Conservation (phyloP, 345 rosid species). For the Moricandia moricandioides region DNA sequence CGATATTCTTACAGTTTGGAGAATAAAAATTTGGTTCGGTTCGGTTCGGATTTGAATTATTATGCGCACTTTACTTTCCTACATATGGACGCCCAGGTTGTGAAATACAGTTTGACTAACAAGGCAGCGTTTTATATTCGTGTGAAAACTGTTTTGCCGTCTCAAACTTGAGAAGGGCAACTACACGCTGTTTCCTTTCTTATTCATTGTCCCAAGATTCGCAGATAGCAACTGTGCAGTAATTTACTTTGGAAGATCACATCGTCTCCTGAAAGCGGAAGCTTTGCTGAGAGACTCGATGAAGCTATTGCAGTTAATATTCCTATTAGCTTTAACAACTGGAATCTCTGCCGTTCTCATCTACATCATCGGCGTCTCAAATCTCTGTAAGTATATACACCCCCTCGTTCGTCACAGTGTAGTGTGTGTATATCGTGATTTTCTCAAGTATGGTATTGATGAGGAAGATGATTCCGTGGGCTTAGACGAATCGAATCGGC, state of each 20-base stretch:
- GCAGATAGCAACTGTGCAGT: constrained; percentile 13
- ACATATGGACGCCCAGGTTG: too few species aligned
- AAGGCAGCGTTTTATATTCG: constrained; percentile 2
- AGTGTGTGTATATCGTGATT: neutral
- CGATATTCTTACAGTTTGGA: too few species aligned
- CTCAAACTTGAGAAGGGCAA: neutral
- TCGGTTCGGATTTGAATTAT: too few species aligned
- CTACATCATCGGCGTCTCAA: constrained; percentile 74
- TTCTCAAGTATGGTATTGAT: constrained; percentile 5
- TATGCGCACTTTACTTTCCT: too few species aligned
- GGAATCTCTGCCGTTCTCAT: constrained; percentile 74
- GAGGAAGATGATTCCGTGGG: constrained; percentile 28
- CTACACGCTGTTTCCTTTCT: constrained; percentile 5
- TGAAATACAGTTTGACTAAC: neutral
- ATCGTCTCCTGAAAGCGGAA: constrained; percentile 10
- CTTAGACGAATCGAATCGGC: constrained; percentile 50
- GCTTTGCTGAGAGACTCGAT: constrained; percentile 36
- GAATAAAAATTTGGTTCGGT: too few species aligned
- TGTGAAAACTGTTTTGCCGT: neutral
- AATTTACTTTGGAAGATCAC: constrained; percentile 9
- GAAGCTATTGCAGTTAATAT: constrained; percentile 64
- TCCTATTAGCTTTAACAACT: constrained; percentile 59
- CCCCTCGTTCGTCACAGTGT: neutral
- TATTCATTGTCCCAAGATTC: neutral
- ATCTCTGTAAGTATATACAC: constrained; percentile 46